Evolutionary conservation across 345 rosid genomes (phyloP).

Genomic region (Bruguiera sexangula): DNA sequence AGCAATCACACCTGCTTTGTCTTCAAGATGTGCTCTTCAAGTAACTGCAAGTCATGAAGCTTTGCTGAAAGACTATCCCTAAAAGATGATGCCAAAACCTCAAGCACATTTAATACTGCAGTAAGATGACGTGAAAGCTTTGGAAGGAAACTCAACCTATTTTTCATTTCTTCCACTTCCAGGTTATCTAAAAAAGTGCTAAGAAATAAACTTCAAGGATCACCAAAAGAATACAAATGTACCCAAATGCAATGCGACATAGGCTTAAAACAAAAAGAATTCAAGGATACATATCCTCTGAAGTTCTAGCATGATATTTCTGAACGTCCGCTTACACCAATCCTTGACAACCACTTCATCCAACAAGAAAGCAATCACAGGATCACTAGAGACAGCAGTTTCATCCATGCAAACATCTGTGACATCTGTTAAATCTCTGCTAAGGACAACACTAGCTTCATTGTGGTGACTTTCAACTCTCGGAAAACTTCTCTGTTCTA

Average conservation of each 20-base stretch:
- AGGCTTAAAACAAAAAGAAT: conserved; percentile 12
- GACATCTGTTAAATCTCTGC: conserved; percentile 65
- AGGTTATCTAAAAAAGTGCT: conserved; percentile 58
- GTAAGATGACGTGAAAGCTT: conserved; percentile 57
- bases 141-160: conserved; percentile 45
- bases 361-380: conserved; percentile 86
- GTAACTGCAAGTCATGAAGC: conserved; percentile 71
- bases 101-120: conserved; percentile 70
- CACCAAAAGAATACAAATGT: background rate
- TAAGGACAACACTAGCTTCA: conserved; percentile 30
- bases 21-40: conserved; percentile 70
- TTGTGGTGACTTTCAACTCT: too few relatives aligned
- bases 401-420: conserved; percentile 98
- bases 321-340: conserved; percentile 87
- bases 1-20: conserved; percentile 77
- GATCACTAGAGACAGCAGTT: conserved; percentile 96
- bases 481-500: background rate
- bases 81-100: conserved; percentile 78
- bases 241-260: too few relatives aligned
- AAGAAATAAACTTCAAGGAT: conserved; percentile 23
- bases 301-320: conserved; percentile 54
- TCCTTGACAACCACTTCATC: conserved; percentile 99
- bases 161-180: conserved; percentile 56
- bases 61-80: conserved; percentile 69
- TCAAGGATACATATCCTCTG: conserved; percentile 79